Evolutionary conservation across 345 rosid species (phyloP).

Genomic region (Dimocarpus longan): DNA sequence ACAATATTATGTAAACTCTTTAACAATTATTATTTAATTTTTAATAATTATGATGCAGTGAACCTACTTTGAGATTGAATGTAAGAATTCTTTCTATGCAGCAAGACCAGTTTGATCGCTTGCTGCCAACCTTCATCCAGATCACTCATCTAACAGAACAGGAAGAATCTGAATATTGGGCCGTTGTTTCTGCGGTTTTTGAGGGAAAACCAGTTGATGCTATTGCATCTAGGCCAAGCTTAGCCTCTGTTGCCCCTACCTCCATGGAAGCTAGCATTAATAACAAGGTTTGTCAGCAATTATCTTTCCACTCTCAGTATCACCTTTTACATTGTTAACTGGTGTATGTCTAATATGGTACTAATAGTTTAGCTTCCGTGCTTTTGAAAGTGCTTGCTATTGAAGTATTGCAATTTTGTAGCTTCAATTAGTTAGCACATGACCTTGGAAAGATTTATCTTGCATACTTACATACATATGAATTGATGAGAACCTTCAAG

Average conservation of each 20-base stretch:
- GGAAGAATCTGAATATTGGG: conserved; percentile 71
- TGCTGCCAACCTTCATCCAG: conserved; percentile 73
- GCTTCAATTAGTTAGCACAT: neutral
- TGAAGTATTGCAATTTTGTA: neutral
- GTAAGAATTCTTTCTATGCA: conserved; percentile 34
- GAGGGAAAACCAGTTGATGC: conserved; percentile 62
- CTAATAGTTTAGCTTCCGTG: neutral
- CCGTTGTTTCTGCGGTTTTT: conserved; percentile 60
- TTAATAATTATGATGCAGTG: conserved; percentile 1
- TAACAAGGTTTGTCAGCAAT: conserved; percentile 53
- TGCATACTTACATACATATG: neutral
- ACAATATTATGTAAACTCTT: too few relatives aligned
- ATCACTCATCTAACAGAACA: conserved; percentile 58
- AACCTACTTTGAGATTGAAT: conserved; percentile 3
- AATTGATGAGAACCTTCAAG: neutral
- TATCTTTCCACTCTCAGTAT: neutral
- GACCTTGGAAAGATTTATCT: neutral
- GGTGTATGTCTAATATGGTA: neutral
- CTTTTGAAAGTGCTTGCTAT: neutral
- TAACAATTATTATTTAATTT: neutral
- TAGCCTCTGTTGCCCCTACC: conserved; percentile 37
- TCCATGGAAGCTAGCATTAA: conserved; percentile 58
- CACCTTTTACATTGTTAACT: neutral
- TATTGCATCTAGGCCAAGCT: conserved; percentile 34
- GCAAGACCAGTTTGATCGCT: conserved; percentile 76